Conservation (phyloP, 306 rosid species). For the Rosa chinensis region DNA sequence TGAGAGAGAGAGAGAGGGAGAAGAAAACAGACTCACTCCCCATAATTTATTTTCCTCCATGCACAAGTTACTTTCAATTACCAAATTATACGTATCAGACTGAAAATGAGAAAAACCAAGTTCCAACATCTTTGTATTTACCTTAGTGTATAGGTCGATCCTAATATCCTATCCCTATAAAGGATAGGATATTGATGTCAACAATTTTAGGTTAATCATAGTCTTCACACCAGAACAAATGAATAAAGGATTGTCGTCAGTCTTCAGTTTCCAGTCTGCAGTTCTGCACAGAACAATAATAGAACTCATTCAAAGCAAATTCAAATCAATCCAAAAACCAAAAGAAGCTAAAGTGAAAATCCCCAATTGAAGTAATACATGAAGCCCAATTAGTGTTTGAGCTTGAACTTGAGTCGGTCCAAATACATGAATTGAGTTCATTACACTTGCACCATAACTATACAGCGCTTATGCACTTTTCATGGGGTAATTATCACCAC, state of each 20-base stretch:
- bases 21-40: background rate
- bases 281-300: background rate
- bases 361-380: background rate
- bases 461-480: background rate
- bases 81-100: background rate
- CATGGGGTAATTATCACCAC: background rate
- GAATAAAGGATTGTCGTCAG: background rate
- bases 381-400: background rate
- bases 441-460: background rate
- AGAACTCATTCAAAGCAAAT: background rate
- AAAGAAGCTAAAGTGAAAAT: background rate
- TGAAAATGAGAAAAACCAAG: conserved; percentile 1
- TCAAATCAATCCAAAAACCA: background rate
- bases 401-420: background rate
- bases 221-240: background rate
- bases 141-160: background rate
- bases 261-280: background rate
- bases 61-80: background rate
- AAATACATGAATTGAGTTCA: background rate
- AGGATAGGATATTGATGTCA: background rate
- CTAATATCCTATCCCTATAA: background rate
- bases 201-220: background rate
- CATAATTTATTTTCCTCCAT: conserved; percentile 1
- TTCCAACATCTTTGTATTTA: conserved; percentile 1
- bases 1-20: conserved; percentile 19